Evolutionary conservation across 169 alveolate genomes (phyloP), one percentile per base, ranked within the genome.

Genomic region (Cryptosporidium tyzzeri): DNA sequence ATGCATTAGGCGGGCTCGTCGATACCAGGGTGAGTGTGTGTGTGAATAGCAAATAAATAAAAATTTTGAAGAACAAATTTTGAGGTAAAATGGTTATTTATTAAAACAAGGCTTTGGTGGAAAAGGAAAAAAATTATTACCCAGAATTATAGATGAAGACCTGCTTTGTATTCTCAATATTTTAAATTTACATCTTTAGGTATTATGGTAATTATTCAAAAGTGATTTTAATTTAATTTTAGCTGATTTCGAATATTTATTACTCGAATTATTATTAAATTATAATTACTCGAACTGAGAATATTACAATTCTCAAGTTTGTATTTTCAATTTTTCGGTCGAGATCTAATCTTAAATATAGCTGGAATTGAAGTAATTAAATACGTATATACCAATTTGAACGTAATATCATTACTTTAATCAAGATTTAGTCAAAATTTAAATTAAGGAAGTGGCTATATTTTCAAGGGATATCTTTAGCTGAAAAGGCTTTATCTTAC

Each of bases 1-100:
- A 73, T 73, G 86, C 86, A 73, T 73, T 55, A 73, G 70, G 86
- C 86, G 86, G 86, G 86, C 71, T 37, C 50, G 45, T 26, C 86
- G 86, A 59, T 73, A 73, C 86, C 86, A 73, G 84, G 37, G 84
- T 69, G 84, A 26, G 84, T 69, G 84, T 69, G 84, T 69, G 71
- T 73, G 86, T 73, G 86, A 65, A 29, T 65, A 65, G 26, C 12
- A 65, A 37, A 65, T 35, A 65, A 7, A 65, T 65, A 31, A 29
- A 65, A 31, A 33, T 1, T 29, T 59, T 55, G 31, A 16, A 16
- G 16, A 16, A 39, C 23, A 55, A 55, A 55, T 29, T 55, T 55
- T 3, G 67, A 55, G 67, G 37, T 55, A 55, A 55, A 48, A 37
- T n/a, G 71, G 33, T 37, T 37, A 65, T 16, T 65, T 65, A 31